phyloP scores from a whole-genome alignment of 345 rosid genomes.

The Murraya paniculata region DNA sequence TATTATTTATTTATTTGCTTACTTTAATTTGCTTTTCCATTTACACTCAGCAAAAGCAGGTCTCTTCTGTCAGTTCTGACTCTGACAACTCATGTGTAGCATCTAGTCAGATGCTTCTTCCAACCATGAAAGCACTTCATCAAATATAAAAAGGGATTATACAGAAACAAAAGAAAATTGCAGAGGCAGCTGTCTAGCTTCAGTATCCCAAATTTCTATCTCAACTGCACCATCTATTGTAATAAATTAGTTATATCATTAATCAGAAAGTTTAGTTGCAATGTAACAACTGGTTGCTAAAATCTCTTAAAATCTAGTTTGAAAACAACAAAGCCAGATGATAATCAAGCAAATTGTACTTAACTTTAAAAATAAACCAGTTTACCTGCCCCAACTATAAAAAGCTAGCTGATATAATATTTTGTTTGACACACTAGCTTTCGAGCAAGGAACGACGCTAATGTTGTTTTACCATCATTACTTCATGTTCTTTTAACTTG shows the following conservation, averaged over 20 bases:
- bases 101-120: not conserved
- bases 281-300: not conserved
- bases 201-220: not conserved
- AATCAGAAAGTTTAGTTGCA: not conserved
- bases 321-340: not conserved
- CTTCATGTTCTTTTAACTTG: not conserved
- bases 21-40: not conserved
- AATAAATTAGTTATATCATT: too few relatives aligned
- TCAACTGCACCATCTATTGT: too few relatives aligned
- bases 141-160: not conserved
- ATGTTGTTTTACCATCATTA: not conserved
- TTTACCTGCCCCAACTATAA: conserved; percentile 55
- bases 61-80: too few relatives aligned
- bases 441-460: not conserved
- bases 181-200: not conserved
- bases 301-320: conserved; percentile 1
- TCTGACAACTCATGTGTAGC: not conserved
- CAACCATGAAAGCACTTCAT: conserved; percentile 5
- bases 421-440: too few relatives aligned
- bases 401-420: not conserved
- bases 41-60: not conserved
- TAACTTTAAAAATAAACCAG: conserved; percentile 17
- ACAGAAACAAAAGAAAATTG: too few relatives aligned
- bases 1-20: not conserved
- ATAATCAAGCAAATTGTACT: conserved; percentile 15